Percentiles rank a stretch among this genome's conserved stretches.
phyloP scores from a whole-genome alignment of 805 yeast genomes.

The Candida andamanensis region DNA sequence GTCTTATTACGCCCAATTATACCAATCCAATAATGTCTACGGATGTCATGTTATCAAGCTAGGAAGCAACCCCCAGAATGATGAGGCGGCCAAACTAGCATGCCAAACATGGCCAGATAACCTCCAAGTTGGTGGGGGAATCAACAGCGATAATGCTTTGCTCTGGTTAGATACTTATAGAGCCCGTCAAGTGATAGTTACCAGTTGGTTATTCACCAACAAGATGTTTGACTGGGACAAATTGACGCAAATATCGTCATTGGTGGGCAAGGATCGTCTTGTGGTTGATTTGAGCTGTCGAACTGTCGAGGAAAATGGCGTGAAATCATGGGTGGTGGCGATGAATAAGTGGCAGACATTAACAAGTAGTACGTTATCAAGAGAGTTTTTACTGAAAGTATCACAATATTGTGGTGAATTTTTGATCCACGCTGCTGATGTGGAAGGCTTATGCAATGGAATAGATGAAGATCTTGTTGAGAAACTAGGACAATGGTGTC shows the following conservation, averaged over 20 bases:
- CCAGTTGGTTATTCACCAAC: slow-evolving; percentile 82
- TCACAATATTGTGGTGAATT: slow-evolving; percentile 76
- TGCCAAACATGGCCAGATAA: slow-evolving; percentile 64
- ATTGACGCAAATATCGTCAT: slow-evolving; percentile 41
- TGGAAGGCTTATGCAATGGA: slow-evolving; percentile 93
- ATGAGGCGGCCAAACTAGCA: slow-evolving; percentile 76
- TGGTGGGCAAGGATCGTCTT: slow-evolving; percentile 62
- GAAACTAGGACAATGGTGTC: slow-evolving; percentile 74
- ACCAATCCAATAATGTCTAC: slow-evolving; percentile 47
- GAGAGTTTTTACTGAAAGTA: slow-evolving; percentile 49
- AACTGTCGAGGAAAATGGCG: slow-evolving; percentile 17
- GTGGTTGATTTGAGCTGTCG: slow-evolving; percentile 91
- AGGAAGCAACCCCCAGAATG: slow-evolving; percentile 73
- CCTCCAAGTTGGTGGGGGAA: slow-evolving; percentile 93
- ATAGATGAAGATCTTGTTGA: slow-evolving; percentile 76
- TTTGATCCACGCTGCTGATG: slow-evolving; percentile 96
- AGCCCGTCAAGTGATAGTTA: slow-evolving; percentile 86
- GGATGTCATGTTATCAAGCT: slow-evolving; percentile 94
- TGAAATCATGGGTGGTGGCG: slow-evolving; percentile 80
- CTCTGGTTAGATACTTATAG: slow-evolving; percentile 66
- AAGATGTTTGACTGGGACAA: slow-evolving; percentile 44
- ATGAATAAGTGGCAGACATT: slow-evolving; percentile 96
- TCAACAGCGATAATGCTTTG: slow-evolving; percentile 65
- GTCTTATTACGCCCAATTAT: slow-evolving; percentile 67
- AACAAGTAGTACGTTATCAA: slow-evolving; percentile 57